Conservation (phyloP, 176 grass and related monocot genomes). For the Chrysopogon serrulatus region DNA sequence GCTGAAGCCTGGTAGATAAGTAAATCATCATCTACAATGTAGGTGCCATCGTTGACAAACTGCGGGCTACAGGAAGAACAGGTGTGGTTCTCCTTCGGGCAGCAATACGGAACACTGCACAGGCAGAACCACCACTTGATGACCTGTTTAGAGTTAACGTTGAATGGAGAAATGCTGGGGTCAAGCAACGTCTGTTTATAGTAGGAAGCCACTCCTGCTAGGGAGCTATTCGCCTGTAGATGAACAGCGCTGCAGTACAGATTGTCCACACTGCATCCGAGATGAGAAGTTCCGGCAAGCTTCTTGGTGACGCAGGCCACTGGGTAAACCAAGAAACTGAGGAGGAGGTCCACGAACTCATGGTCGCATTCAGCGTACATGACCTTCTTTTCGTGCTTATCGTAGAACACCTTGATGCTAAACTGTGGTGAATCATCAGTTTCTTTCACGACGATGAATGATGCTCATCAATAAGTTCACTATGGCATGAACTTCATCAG, state of each 20-base stretch:
- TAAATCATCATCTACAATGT: not conserved
- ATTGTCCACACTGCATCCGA: not conserved
- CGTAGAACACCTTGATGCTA: not conserved
- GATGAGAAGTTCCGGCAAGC: not conserved
- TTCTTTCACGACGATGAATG: too few species aligned
- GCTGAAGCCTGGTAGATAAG: not conserved
- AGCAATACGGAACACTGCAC: not conserved
- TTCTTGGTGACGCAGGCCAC: not conserved
- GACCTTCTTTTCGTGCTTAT: not conserved
- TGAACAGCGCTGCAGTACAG: not conserved
- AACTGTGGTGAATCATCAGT: not conserved
- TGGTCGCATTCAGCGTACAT: constrained; percentile 3
- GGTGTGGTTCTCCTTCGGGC: accelerated
- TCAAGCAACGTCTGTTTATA: not conserved
- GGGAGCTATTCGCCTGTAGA: not conserved
- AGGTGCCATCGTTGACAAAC: not conserved
- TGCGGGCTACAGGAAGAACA: not conserved
- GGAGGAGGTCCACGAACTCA: not conserved
- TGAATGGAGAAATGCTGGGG: not conserved
- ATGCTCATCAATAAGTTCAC: not conserved
- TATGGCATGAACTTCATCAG: not conserved
- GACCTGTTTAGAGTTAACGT: not conserved
- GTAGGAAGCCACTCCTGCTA: not conserved
- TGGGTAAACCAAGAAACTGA: not conserved
- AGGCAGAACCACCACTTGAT: not conserved